Conservation (phyloP, 148 eudicot species). For the Rhododendron ferrugineum region DNA sequence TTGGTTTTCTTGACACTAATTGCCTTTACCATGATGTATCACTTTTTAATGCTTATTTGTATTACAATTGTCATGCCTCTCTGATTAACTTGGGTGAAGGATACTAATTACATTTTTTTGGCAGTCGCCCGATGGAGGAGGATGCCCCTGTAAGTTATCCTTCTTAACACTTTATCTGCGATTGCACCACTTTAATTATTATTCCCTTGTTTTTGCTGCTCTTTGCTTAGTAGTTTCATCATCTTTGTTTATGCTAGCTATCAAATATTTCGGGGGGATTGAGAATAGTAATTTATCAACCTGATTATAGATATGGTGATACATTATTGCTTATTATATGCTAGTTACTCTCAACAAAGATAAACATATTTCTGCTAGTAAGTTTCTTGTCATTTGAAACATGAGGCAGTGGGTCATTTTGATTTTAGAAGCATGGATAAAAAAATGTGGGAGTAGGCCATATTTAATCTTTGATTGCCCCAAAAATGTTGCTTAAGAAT, state of each 20-base stretch:
- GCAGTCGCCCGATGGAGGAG: slow-evolving; percentile 82
- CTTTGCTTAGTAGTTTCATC: background rate
- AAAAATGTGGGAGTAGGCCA: background rate
- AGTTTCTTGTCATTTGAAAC: background rate
- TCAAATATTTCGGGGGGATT: background rate
- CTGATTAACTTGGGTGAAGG: background rate
- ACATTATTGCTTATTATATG: background rate
- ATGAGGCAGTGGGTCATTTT: background rate
- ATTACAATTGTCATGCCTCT: background rate
- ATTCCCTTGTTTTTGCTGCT: background rate
- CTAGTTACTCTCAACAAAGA: background rate
- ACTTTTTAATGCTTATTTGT: background rate
- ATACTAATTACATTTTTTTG: slow-evolving; percentile 9
- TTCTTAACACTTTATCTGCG: background rate
- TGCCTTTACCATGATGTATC: background rate
- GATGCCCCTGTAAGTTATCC: slow-evolving; percentile 56
- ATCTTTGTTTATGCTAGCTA: background rate
- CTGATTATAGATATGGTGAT: background rate
- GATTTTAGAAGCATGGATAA: background rate
- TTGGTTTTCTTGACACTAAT: background rate
- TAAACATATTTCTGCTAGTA: background rate
- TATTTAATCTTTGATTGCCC: background rate
- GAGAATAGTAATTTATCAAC: background rate
- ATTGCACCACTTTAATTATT: background rate
- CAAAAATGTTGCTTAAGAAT: too few species aligned